phyloP scores from a whole-genome alignment of 75 land plant species.

The Azolla pinnata region DNA sequence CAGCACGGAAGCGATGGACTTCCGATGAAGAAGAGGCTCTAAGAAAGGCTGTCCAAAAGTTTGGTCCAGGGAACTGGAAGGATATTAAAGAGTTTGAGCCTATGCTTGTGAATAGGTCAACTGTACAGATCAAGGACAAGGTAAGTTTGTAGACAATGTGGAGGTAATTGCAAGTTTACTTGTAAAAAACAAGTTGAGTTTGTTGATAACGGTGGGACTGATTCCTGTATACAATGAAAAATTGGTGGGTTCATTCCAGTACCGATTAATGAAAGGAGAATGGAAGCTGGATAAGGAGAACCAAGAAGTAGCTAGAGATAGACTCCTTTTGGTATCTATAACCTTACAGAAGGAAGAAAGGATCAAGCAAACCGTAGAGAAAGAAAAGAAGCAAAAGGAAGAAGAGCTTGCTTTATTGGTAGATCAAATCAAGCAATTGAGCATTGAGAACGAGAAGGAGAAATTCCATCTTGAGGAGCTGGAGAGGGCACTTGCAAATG shows the following conservation, averaged over 20 bases:
- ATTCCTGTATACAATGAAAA: too few species aligned
- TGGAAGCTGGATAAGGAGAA: conserved; percentile 29
- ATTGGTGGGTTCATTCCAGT: too few species aligned
- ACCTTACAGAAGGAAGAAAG: conserved; percentile 2
- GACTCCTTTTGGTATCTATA: not conserved
- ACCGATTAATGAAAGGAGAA: conserved; percentile 15
- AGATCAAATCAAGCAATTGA: conserved; percentile 42
- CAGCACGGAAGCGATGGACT: conserved; percentile 4
- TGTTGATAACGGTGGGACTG: too few species aligned
- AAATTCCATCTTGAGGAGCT: conserved; percentile 44
- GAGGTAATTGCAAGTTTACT: too few species aligned
- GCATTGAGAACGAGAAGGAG: conserved; percentile 52
- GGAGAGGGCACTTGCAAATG: conserved; percentile 46
- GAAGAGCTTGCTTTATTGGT: conserved; percentile 53
- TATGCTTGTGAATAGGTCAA: conserved; percentile 5
- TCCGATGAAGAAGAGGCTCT: conserved; percentile 31
- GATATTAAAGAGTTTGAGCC: conserved; percentile 50
- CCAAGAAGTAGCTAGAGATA: not conserved
- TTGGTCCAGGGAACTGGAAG: conserved; percentile 35
- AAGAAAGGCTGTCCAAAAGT: conserved; percentile 22
- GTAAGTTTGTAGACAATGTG: too few species aligned
- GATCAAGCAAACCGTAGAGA: conserved; percentile 8
- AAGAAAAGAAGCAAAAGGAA: conserved; percentile 39
- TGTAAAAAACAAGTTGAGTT: too few species aligned
- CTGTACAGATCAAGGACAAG: conserved; percentile 10